phyloP scores from a whole-genome alignment of 805 yeast species.

The Cyberlindnera maritima region DNA sequence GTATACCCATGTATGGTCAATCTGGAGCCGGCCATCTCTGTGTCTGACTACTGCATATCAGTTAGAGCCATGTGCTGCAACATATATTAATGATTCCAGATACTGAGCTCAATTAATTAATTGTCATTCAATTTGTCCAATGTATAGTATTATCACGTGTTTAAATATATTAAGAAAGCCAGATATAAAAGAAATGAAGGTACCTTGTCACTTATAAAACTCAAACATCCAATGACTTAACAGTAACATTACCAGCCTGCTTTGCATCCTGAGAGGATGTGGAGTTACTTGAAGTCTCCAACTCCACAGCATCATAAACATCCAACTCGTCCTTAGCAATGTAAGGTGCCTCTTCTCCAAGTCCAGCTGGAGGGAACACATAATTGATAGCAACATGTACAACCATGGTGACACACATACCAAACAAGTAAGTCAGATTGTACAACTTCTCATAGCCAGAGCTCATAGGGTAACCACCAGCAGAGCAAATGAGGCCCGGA shows the following conservation, averaged over 20 bases:
- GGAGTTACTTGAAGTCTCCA: conserved; percentile 3
- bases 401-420: conserved; percentile 7
- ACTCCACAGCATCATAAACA: conserved; percentile 2
- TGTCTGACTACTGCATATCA: too few relatives aligned
- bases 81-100: too few relatives aligned
- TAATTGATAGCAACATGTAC: conserved; percentile 10
- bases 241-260: conserved; percentile 1
- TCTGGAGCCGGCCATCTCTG: too few relatives aligned
- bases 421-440: conserved; percentile 14
- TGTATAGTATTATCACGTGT: too few relatives aligned
- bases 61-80: too few relatives aligned
- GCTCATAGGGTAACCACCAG: conserved; percentile 11
- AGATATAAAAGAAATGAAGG: too few relatives aligned
- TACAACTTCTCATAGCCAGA: conserved; percentile 10
- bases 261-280: not conserved
- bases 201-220: too few relatives aligned
- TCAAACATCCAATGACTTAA: not conserved
- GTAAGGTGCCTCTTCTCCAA: conserved; percentile 13
- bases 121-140: too few relatives aligned
- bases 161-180: too few relatives aligned
- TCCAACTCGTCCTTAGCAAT: conserved; percentile 1
- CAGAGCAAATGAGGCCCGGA: conserved; percentile 24
- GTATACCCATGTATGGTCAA: too few relatives aligned
- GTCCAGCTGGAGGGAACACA: conserved; percentile 16
- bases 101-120: too few relatives aligned